phyloP scores from a whole-genome alignment of 2,329 filamentous ascomycete genomes.

The Lizonia empirigonia region DNA sequence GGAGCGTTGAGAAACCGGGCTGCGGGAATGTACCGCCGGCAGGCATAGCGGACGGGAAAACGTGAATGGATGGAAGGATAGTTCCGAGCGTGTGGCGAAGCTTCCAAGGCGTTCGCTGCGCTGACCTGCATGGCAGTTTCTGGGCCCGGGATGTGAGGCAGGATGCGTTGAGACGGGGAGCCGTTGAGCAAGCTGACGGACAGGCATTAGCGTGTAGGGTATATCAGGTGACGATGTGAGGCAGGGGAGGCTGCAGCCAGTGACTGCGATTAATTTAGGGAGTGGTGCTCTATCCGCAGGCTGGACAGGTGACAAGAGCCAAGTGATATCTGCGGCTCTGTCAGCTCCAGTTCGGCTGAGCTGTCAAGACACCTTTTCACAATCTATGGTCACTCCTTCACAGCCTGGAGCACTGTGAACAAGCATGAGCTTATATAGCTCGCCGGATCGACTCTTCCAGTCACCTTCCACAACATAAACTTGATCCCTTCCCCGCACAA shows the following conservation, averaged over 20 bases:
- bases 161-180: slow-evolving; percentile 22
- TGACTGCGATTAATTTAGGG: slow-evolving; percentile 21
- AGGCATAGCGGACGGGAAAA: not conserved
- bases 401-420: slow-evolving; percentile 4
- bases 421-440: slow-evolving; percentile 8
- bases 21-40: slow-evolving; percentile 11
- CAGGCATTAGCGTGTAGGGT: slow-evolving; percentile 25
- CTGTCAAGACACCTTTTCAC: slow-evolving; percentile 4
- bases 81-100: slow-evolving; percentile 36
- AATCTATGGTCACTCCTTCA: slow-evolving; percentile 1
- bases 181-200: slow-evolving; percentile 32
- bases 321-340: slow-evolving; percentile 39
- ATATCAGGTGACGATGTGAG: slow-evolving; percentile 33
- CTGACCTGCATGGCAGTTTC: slow-evolving; percentile 20
- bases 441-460: not conserved
- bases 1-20: slow-evolving; percentile 1
- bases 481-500: not conserved
- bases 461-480: slow-evolving; percentile 1
- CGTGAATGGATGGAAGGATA: slow-evolving; percentile 3
- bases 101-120: slow-evolving; percentile 28
- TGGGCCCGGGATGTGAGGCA: slow-evolving; percentile 28
- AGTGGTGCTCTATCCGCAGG: slow-evolving; percentile 4
- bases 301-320: slow-evolving; percentile 21
- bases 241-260: slow-evolving; percentile 24
- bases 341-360: slow-evolving; percentile 28